Conservation (phyloP, 1,284 basidiomycete species). For the Termitomyces sp. region DNA sequence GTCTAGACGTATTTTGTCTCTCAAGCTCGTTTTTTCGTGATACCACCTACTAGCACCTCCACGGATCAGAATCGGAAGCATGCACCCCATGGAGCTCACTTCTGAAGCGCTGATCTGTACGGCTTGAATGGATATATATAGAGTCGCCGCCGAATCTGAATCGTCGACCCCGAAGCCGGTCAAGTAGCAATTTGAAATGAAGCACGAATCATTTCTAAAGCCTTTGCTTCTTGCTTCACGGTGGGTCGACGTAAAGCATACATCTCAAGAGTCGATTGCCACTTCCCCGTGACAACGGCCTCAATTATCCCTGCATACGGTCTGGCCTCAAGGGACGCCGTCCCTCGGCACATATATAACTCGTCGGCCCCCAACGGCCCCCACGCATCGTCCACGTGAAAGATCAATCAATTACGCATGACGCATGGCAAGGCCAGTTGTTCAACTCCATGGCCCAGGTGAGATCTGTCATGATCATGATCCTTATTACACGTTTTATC, state of each 20-base stretch:
- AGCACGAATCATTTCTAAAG: background rate
- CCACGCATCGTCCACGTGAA: conserved; percentile 16
- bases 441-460: conserved; percentile 2
- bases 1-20: background rate
- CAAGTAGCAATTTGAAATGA: background rate
- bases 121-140: background rate
- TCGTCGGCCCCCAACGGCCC: conserved; percentile 12
- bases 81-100: background rate
- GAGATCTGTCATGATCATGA: conserved; percentile 10
- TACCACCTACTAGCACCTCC: background rate
- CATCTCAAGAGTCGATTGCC: background rate
- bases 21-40: conserved; percentile 3
- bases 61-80: background rate
- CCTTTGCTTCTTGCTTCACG: background rate
- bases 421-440: background rate
- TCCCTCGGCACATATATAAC: conserved; percentile 10
- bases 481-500: conserved; percentile 10
- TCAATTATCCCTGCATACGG: background rate
- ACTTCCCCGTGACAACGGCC: background rate
- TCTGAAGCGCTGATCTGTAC: background rate
- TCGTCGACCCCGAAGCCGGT: background rate
- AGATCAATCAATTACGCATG: conserved; percentile 11
- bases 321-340: conserved; percentile 15
- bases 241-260: conserved; percentile 8
- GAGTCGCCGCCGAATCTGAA: background rate